These are phyloP conservation scores for Chaetoscypha palmicola DNA, from an alignment of 2,329 filamentous ascomycete genomes.

Conservation along the genomic window DNA sequence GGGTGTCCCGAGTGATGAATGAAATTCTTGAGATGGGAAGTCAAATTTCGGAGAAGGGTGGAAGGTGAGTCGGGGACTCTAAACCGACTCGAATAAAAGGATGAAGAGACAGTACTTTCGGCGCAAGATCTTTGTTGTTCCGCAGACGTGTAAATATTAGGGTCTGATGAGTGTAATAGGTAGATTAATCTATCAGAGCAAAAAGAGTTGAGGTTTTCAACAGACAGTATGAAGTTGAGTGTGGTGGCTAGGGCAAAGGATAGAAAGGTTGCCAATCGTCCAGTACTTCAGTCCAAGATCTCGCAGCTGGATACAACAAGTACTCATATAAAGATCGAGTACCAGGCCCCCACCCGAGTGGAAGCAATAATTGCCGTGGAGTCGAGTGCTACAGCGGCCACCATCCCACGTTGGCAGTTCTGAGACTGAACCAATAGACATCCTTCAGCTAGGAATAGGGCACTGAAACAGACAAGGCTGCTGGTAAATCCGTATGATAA, in stretches of 20 bases:
- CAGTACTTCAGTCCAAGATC: slow-evolving; percentile 20
- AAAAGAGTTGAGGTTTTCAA: neutral
- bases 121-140: too few species aligned
- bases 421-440: slow-evolving; percentile 25
- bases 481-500: slow-evolving; percentile 10
- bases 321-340: slow-evolving; percentile 26
- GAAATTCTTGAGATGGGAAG: too few species aligned
- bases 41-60: too few species aligned
- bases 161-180: too few species aligned
- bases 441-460: slow-evolving; percentile 16
- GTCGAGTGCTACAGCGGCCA: slow-evolving; percentile 15
- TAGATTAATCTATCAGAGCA: too few species aligned
- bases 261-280: slow-evolving; percentile 19
- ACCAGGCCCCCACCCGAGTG: slow-evolving; percentile 19
- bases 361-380: slow-evolving; percentile 18
- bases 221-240: slow-evolving; percentile 16
- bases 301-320: slow-evolving; percentile 16
- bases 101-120: too few species aligned
- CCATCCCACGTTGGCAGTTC: slow-evolving; percentile 21
- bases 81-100: too few species aligned
- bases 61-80: too few species aligned
- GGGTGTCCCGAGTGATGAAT: neutral
- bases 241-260: slow-evolving; percentile 12
- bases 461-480: slow-evolving; percentile 26
- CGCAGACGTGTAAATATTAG: too few species aligned